These are phyloP conservation scores for Neurospora tetrasperma DNA, from an alignment of 495 filamentous ascomycete genomes.

Conservation along the genomic window DNA sequence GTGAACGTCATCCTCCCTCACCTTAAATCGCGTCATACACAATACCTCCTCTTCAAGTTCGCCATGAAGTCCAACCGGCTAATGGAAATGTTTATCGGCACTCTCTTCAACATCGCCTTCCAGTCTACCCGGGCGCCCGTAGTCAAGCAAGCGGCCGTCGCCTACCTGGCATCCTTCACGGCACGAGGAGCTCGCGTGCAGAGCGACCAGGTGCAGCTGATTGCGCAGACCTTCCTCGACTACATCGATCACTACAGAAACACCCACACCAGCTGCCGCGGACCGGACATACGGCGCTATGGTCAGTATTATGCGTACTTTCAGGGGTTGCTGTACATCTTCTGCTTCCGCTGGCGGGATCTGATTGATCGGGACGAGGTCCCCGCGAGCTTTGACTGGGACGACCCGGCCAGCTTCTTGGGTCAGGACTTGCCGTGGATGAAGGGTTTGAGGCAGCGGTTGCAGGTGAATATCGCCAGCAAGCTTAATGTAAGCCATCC, in stretches of 20 bases:
- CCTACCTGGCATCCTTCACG: conserved; percentile 82
- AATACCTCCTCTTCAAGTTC: conserved; percentile 72
- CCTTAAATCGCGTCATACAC: conserved; percentile 24
- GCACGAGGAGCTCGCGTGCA: conserved; percentile 74
- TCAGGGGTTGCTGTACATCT: conserved; percentile 79
- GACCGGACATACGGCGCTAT: conserved; percentile 76
- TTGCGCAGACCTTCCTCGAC: conserved; percentile 63
- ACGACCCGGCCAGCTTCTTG: conserved; percentile 45
- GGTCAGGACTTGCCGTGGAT: conserved; percentile 64
- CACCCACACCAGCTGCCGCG: conserved; percentile 59
- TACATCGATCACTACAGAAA: conserved; percentile 53
- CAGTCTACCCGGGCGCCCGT: conserved; percentile 50
- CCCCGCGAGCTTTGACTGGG: conserved; percentile 38
- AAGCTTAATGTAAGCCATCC: conserved; percentile 53
- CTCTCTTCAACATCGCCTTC: conserved; percentile 52
- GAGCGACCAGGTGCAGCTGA: conserved; percentile 60
- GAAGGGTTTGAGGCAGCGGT: conserved; percentile 55
- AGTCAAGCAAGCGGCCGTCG: conserved; percentile 69
- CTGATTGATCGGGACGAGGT: conserved; percentile 47
- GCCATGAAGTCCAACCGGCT: conserved; percentile 64
- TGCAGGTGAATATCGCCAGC: conserved; percentile 67
- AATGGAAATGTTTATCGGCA: conserved; percentile 70
- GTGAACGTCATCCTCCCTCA: conserved; percentile 68
- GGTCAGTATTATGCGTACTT: conserved; percentile 75
- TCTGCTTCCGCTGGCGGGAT: conserved; percentile 97